These are phyloP conservation scores for Pestalotiopsis sp. DNA, from an alignment of 2,329 filamentous ascomycete species.

Conservation along the genomic window DNA sequence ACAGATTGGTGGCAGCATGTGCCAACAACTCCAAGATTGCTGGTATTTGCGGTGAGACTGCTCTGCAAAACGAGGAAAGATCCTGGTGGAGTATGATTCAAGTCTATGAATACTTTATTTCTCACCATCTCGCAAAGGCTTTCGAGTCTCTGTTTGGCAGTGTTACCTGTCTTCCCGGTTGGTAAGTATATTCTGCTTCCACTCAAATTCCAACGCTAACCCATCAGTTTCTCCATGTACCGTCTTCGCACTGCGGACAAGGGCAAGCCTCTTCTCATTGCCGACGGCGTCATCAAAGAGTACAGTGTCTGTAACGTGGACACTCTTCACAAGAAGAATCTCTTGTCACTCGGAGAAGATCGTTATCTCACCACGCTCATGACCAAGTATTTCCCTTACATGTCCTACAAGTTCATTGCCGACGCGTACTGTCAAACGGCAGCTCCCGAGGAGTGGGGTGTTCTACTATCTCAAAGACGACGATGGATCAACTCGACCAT, in stretches of 20 bases:
- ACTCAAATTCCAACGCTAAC: slow-evolving; percentile 27
- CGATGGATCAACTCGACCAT: slow-evolving; percentile 99
- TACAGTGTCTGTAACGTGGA: slow-evolving; percentile 90
- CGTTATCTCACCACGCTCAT: slow-evolving; percentile 92
- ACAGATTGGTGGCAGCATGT: slow-evolving; percentile 88
- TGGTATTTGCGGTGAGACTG: slow-evolving; percentile 96
- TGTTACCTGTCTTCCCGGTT: slow-evolving; percentile 98
- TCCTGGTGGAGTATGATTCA: slow-evolving; percentile 99
- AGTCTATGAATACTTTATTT: slow-evolving; percentile 99
- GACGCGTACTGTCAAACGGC: slow-evolving; percentile 93
- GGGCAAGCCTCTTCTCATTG: slow-evolving; percentile 91
- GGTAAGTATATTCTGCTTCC: slow-evolving; percentile 62
- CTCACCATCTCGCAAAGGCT: slow-evolving; percentile 93
- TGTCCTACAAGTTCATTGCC: slow-evolving; percentile 95
- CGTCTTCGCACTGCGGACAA: slow-evolving; percentile 91
- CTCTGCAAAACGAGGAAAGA: slow-evolving; percentile 90
- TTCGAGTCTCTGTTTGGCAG: slow-evolving; percentile 98
- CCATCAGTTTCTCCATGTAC: slow-evolving; percentile 93
- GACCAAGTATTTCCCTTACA: slow-evolving; percentile 94
- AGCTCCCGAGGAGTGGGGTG: slow-evolving; percentile 90
- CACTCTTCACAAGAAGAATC: slow-evolving; percentile 89
- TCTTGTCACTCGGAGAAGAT: slow-evolving; percentile 80
- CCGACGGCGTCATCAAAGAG: slow-evolving; percentile 83
- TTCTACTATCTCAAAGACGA: slow-evolving; percentile 94
- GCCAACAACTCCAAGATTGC: slow-evolving; percentile 94